These are phyloP conservation scores for Colletotrichum sidae DNA, from an alignment of 2,329 filamentous ascomycete genomes.

Conservation along the genomic window DNA sequence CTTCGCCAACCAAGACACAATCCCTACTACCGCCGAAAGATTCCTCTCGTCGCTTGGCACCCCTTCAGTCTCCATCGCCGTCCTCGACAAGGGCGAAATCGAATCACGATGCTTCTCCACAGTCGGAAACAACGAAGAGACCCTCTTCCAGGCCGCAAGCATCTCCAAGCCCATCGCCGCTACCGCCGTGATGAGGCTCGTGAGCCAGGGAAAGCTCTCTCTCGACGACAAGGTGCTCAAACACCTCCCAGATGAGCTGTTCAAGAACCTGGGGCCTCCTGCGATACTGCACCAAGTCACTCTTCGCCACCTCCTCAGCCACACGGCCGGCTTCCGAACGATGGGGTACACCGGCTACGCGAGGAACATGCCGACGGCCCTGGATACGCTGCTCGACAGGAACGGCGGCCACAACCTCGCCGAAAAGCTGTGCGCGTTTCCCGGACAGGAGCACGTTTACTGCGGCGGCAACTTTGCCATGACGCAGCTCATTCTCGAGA, in stretches of 20 bases:
- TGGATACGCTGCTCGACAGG: constrained; percentile 33
- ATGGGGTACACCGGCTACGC: constrained; percentile 9
- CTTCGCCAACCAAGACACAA: constrained; percentile 5
- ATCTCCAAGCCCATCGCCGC: constrained; percentile 27
- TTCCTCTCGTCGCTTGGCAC: constrained; percentile 12
- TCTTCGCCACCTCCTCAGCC: constrained; percentile 14
- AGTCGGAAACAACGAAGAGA: constrained; percentile 8
- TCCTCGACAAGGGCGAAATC: constrained; percentile 14
- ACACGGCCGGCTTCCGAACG: constrained; percentile 20
- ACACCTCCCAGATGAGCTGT: constrained; percentile 8
- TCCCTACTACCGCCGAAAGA: background rate
- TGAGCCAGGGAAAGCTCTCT: constrained; percentile 12
- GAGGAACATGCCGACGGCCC: constrained; percentile 11
- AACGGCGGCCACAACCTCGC: constrained; percentile 20
- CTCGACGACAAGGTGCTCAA: constrained; percentile 17
- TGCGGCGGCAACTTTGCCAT: constrained; percentile 24
- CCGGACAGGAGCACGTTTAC: constrained; percentile 17
- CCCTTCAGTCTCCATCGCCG: constrained; percentile 25
- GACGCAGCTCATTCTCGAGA: constrained; percentile 27
- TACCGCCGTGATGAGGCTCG: constrained; percentile 22
- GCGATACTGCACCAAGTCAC: constrained; percentile 5
- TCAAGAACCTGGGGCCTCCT: constrained; percentile 10
- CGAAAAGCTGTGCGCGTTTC: constrained; percentile 5
- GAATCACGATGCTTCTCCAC: constrained; percentile 25
- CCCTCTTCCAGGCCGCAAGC: constrained; percentile 26